Conservation (phyloP, 352 stramenopile species). For the Phytophthora europaea region DNA sequence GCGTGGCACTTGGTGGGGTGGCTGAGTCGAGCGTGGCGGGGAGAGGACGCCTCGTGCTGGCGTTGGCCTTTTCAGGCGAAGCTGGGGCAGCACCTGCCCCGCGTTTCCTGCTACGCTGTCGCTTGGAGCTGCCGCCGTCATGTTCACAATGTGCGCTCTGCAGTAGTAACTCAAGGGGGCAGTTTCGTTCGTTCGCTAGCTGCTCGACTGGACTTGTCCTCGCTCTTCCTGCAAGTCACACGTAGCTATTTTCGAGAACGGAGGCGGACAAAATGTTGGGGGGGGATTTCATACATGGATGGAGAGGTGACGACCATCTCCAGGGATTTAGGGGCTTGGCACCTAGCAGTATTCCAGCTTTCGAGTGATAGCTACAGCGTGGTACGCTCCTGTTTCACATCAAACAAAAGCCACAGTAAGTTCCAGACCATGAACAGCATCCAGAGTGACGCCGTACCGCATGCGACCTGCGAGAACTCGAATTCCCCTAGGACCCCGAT, state of each 20-base stretch:
- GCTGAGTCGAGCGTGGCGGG: constrained; percentile 18
- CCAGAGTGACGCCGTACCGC: constrained; percentile 47
- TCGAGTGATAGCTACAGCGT: constrained; percentile 66
- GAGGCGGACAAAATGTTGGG: not conserved
- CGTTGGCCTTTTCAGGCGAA: constrained; percentile 19
- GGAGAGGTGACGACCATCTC: constrained; percentile 4
- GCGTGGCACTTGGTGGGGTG: not conserved
- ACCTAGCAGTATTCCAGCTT: constrained; percentile 60
- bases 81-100: constrained; percentile 26
- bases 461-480: constrained; percentile 62
- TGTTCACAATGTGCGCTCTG: constrained; percentile 6
- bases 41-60: constrained; percentile 29
- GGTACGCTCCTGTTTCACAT: constrained; percentile 60
- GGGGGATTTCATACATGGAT: constrained; percentile 1
- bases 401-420: constrained; percentile 14
- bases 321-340: not conserved
- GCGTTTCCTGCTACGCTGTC: constrained; percentile 2
- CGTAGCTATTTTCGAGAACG: constrained; percentile 33
- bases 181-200: constrained; percentile 18
- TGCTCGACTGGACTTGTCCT: constrained; percentile 11
- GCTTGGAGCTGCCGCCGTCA: constrained; percentile 18
- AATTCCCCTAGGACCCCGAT: constrained; percentile 60
- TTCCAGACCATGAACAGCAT: not conserved
- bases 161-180: constrained; percentile 10
- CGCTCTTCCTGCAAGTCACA: constrained; percentile 20